Base-by-base conservation (phyloP, 192 early-diverging fungal species). In the Umbelopsis ramanniana region DNA sequence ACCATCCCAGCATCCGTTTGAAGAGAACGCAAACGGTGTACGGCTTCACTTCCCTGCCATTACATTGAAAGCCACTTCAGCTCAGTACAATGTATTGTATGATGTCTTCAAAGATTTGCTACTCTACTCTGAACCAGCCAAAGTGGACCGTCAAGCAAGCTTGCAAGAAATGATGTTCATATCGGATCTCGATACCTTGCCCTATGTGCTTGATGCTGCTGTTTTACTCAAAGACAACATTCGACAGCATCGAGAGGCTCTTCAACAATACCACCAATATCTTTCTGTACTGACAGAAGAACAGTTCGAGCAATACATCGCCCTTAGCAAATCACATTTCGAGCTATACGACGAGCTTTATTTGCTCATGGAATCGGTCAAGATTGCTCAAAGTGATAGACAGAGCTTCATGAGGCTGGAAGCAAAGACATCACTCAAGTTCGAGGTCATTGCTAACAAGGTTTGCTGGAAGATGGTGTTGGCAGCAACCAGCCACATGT, bases 71-170 rank as follows among this genome's bases (percentile, higher is more conserved):
- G 89, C 86, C 52, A 93, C 85, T 21, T 88, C 93, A 17, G 76
- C 76, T 66, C 92, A 93, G 82, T 93, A 91, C 76, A 76, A 83
- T 21, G 71, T 87, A 6, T 73, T 93, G 2, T 83, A 85, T 60
- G 84, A 94, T 74, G 85, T 91, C 22, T 87, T 93, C 24, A 88
- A 82, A 4, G 90, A 93, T 47, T 82, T 95, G 22, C 81, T 95
- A 22, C 85, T 93, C 22, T 95, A 92, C 69, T 85, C 85, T 35
- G 93, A 93, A 72, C 91, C 93, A 4, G 83, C 83, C 1, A 85
- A 87, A 69, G 89, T 86, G 14, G 87, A 88, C 29, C 82, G 90
- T n/a, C 79, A 81, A 60, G 89, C 90, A 69, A 79, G 85, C 23
- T 77, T 93, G 21, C 85, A 88, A 53, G 90, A 90, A 35, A 92